A percentile compares a stretch with the other conserved stretches of the same genome.
Conservation (phyloP, 257 asterid genomes). For the Marsdenia floribunda region DNA sequence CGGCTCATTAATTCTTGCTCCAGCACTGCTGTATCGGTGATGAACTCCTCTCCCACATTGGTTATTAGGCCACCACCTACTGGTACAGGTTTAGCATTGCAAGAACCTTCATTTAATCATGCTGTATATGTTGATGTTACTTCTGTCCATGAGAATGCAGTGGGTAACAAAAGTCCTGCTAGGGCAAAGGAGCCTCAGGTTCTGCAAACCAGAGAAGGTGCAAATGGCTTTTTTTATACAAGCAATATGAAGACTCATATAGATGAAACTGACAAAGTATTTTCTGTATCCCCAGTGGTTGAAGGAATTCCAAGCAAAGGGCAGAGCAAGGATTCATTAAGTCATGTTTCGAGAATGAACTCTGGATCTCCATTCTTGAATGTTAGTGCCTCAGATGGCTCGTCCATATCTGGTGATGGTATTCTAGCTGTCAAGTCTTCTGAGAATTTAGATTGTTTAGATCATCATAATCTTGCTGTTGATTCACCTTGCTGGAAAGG, state of each 20-base stretch:
- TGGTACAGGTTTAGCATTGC: slow-evolving; percentile 22
- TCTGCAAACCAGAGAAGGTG: slow-evolving; percentile 26
- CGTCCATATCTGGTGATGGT: slow-evolving; percentile 22
- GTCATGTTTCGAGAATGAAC: slow-evolving; percentile 17
- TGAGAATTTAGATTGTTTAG: slow-evolving; percentile 50
- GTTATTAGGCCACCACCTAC: slow-evolving; percentile 70
- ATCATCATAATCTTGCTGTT: slow-evolving; percentile 53
- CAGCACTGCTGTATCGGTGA: slow-evolving; percentile 34
- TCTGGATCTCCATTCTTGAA: slow-evolving; percentile 36
- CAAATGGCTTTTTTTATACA: slow-evolving; percentile 28
- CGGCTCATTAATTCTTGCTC: slow-evolving; percentile 29
- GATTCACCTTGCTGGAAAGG: slow-evolving; percentile 99
- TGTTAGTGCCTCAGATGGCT: slow-evolving; percentile 27
- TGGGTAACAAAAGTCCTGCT: slow-evolving; percentile 25
- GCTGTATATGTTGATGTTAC: slow-evolving; percentile 26
- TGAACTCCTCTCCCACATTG: slow-evolving; percentile 57
- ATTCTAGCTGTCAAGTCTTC: slow-evolving; percentile 32
- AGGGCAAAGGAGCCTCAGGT: slow-evolving; percentile 32
- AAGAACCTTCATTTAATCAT: slow-evolving; percentile 26
- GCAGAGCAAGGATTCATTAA: slow-evolving; percentile 26
- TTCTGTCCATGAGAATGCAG: slow-evolving; percentile 20
- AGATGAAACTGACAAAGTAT: slow-evolving; percentile 27
- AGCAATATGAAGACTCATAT: slow-evolving; percentile 28
- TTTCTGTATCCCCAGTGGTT: slow-evolving; percentile 19
- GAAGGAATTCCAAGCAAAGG: slow-evolving; percentile 28